Evolutionary conservation across 2,329 filamentous ascomycete species (phyloP).

Genomic region (Verticillium alfalfae): DNA sequence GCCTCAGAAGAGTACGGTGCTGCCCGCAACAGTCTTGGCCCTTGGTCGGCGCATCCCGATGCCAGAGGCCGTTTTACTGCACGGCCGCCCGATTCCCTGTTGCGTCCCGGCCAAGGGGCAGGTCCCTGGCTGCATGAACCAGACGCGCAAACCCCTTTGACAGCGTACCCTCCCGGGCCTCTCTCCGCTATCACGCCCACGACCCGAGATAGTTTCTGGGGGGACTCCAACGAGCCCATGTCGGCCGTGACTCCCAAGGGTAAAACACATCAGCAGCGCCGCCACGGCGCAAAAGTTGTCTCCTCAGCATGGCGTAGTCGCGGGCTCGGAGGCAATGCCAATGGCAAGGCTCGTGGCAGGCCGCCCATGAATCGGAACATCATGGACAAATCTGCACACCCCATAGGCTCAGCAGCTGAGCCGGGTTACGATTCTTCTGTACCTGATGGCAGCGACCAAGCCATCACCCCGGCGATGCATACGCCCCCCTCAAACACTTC

Average conservation of each 20-base stretch:
- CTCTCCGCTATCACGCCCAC: conserved; percentile 66
- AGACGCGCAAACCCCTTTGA: conserved; percentile 56
- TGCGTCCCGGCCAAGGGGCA: conserved; percentile 24
- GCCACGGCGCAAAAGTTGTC: conserved; percentile 77
- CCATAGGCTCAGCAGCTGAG: conserved; percentile 27
- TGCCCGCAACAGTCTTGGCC: conserved; percentile 30
- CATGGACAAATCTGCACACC: conserved; percentile 21
- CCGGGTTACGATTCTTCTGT: background rate
- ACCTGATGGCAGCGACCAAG: background rate
- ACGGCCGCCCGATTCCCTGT: conserved; percentile 27
- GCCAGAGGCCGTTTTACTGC: conserved; percentile 23
- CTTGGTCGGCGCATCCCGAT: conserved; percentile 42
- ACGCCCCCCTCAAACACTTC: conserved; percentile 19
- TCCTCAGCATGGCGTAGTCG: conserved; percentile 83
- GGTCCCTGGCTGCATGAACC: conserved; percentile 30
- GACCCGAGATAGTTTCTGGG: conserved; percentile 47
- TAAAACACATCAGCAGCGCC: conserved; percentile 36
- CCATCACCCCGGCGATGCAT: conserved; percentile 7
- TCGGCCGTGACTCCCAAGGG: conserved; percentile 60
- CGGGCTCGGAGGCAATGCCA: conserved; percentile 39
- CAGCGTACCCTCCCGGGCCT: conserved; percentile 59
- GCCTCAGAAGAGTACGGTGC: background rate
- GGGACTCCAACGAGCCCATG: conserved; percentile 56
- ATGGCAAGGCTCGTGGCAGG: conserved; percentile 69
- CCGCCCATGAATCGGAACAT: conserved; percentile 63